phyloP scores from a whole-genome alignment of 768 basidiomycete species.

The Chalciporus sphaerocephalus region DNA sequence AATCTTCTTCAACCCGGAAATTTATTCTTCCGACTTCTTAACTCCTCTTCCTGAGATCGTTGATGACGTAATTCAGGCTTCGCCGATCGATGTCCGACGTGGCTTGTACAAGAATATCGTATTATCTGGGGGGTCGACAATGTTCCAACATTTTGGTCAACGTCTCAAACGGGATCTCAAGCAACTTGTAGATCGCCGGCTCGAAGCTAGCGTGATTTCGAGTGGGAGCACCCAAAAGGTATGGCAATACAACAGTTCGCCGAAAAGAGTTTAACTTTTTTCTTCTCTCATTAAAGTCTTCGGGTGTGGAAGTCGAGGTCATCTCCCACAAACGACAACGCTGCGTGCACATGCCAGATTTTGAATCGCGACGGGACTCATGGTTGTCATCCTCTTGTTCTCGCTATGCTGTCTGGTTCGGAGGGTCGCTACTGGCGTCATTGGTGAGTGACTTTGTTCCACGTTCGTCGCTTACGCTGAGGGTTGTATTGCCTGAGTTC shows the following conservation, averaged over 20 bases:
- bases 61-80: conserved; percentile 91
- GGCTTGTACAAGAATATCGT: conserved; percentile 99
- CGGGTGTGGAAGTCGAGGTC: conserved; percentile 96
- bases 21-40: conserved; percentile 94
- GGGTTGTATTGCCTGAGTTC: conserved; percentile 73
- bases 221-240: conserved; percentile 79
- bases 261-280: conserved; percentile 1
- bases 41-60: conserved; percentile 96
- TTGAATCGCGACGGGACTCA: conserved; percentile 2
- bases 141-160: conserved; percentile 99
- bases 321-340: conserved; percentile 97
- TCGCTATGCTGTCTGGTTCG: conserved; percentile 96
- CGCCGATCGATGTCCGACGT: conserved; percentile 94
- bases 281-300: conserved; percentile 65
- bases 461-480: conserved; percentile 1
- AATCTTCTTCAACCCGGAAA: conserved; percentile 99
- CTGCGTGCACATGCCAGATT: conserved; percentile 35
- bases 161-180: conserved; percentile 94
- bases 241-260: conserved; percentile 15
- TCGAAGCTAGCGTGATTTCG: conserved; percentile 69
- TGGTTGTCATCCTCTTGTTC: conserved; percentile 1
- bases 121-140: conserved; percentile 93
- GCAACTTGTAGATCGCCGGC: conserved; percentile 85
- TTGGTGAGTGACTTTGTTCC: conserved; percentile 50
- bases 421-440: conserved; percentile 90